Percentiles rank a stretch among this genome's conserved stretches.
phyloP scores from a whole-genome alignment of 2,329 filamentous ascomycete species.

The Acephala macrosclerotiorum region DNA sequence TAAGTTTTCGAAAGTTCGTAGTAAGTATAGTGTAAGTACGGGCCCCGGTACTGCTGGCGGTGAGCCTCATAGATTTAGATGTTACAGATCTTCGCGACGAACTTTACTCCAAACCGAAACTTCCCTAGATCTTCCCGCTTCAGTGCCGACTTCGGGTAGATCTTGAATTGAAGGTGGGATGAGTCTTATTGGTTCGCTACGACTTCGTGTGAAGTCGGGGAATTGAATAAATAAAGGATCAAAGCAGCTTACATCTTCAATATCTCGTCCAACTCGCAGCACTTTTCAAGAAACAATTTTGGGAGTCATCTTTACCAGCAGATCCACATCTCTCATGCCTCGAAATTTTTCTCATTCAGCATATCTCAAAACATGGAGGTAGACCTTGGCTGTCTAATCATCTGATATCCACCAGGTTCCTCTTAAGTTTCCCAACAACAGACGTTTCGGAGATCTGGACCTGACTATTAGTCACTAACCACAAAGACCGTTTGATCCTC shows the following conservation, averaged over 20 bases:
- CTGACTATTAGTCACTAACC: neutral
- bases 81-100: slow-evolving; percentile 9
- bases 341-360: neutral
- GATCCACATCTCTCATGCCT: neutral
- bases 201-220: neutral
- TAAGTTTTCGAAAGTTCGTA: too few relatives aligned
- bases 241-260: neutral
- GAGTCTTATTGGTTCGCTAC: neutral
- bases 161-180: neutral
- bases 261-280: neutral
- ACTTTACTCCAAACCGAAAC: neutral
- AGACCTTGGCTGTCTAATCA: neutral
- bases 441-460: slow-evolving; percentile 6
- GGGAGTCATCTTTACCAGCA: too few relatives aligned
- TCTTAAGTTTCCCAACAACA: neutral
- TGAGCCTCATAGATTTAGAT: slow-evolving; percentile 10
- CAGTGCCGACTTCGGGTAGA: neutral
- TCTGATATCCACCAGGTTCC: neutral
- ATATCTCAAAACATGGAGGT: slow-evolving; percentile 1
- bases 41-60: neutral
- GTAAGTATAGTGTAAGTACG: too few relatives aligned
- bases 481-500: slow-evolving; percentile 1
- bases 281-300: neutral
- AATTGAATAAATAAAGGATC: neutral
- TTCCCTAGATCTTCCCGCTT: neutral